Percentiles rank a stretch among this genome's conserved stretches.
Conservation (phyloP, 2,329 filamentous ascomycete genomes). For the Diplodia seriata region DNA sequence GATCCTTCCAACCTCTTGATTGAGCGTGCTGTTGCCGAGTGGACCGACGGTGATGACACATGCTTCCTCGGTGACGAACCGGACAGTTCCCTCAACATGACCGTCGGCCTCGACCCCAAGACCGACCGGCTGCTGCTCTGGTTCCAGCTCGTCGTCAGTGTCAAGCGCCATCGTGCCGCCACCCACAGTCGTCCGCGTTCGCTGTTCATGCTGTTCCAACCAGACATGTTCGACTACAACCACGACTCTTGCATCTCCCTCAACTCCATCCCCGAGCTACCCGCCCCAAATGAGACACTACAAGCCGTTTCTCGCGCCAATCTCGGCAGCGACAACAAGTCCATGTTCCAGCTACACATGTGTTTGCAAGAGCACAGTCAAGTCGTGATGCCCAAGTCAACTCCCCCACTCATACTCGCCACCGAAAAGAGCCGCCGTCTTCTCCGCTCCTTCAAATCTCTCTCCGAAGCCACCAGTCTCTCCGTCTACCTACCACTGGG, state of each 20-base stretch:
- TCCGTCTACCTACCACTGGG: neutral
- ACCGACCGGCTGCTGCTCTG: neutral
- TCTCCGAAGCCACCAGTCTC: neutral
- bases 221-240: conserved; percentile 3
- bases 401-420: neutral
- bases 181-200: neutral
- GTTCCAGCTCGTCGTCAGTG: conserved; percentile 12
- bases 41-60: neutral
- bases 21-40: conserved; percentile 17
- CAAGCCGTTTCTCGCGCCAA: neutral
- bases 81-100: conserved; percentile 13
- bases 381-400: conserved; percentile 17
- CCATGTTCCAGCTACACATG: neutral
- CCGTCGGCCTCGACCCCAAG: neutral
- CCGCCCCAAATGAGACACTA: neutral
- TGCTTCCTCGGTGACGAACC: neutral
- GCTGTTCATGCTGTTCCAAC: conserved; percentile 2
- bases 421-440: conserved; percentile 1
- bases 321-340: neutral
- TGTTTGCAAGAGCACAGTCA: neutral
- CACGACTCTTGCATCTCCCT: neutral
- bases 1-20: neutral
- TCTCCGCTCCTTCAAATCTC: neutral
- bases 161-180: conserved; percentile 3
- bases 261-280: neutral